Conservation (phyloP, 805 yeast species). For the Kurtzmaniella cleridarum region DNA sequence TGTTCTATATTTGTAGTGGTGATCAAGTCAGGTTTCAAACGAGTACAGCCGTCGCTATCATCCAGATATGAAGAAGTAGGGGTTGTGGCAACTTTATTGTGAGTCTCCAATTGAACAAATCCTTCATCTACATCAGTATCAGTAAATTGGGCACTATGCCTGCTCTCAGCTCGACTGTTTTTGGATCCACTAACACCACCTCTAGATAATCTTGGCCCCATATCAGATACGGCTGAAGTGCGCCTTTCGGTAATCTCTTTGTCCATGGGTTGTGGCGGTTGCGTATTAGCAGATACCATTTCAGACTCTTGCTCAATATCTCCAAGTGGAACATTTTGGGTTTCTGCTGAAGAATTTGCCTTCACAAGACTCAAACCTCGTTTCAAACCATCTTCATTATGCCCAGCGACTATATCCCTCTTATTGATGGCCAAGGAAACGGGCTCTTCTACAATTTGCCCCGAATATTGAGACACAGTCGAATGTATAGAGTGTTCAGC, state of each 20-base stretch:
- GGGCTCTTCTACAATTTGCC: constrained; percentile 13
- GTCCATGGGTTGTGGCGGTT: too few relatives aligned
- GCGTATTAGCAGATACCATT: too few relatives aligned
- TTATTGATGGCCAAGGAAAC: constrained; percentile 15
- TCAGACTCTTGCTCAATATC: too few relatives aligned
- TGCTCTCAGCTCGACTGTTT: too few relatives aligned
- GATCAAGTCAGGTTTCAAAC: constrained; percentile 20
- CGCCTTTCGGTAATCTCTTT: too few relatives aligned
- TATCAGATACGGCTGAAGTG: too few relatives aligned
- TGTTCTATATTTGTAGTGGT: constrained; percentile 31
- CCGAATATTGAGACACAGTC: constrained; percentile 18
- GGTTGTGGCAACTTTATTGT: background rate
- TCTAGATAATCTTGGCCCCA: too few relatives aligned
- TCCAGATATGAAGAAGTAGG: constrained; percentile 3
- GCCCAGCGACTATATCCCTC: background rate
- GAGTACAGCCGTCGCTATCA: background rate
- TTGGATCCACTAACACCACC: too few relatives aligned
- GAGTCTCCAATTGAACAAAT: background rate
- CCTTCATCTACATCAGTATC: too few relatives aligned
- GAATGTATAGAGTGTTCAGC: constrained; percentile 16
- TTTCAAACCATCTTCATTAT: background rate
- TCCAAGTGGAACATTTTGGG: too few relatives aligned
- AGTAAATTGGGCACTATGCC: too few relatives aligned
- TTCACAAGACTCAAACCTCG: constrained; percentile 1
- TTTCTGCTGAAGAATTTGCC: too few relatives aligned